Evolutionary conservation across 2,329 filamentous ascomycete genomes (phyloP), one percentile per base, ranked within the genome.

Genomic region (Paecilomyces sp.): DNA sequence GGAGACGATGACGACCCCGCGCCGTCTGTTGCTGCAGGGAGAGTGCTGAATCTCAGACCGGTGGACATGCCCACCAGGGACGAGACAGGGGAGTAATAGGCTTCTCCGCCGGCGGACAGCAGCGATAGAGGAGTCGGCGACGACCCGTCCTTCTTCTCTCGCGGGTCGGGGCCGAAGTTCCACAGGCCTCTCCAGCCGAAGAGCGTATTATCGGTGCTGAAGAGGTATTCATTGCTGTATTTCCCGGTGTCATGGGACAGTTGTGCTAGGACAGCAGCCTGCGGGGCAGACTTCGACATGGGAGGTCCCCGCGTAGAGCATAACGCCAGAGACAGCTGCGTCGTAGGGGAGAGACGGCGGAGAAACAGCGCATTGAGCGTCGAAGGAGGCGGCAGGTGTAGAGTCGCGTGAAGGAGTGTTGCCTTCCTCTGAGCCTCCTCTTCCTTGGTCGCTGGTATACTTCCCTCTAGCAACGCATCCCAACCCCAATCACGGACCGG

Each of bases 51-150:
- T 56, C 94, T 86, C 55, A 92, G 81, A 6, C 92, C 94, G 8
- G 95, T 85, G 63, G 91, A 96, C 72, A 97, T 85, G 54, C 94
- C 94, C 55, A 93, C 91, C 24, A 92, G 91, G 71, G 97, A 97
- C 73, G 97, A 97, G 61, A 97, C 78, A 0, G 92, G 88, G 24
- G 93, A 94, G 78, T 99, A 99, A 78, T 97, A 99, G 36, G 96
- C 82, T 75, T 99, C 94, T 58, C 88, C 93, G 36, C 94, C 94
- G 2, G 91, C 90, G 69, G 91, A 96, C 72, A 97, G 91, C 22
- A 93, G 87, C 8, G 92, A 77, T 86, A 89, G 60, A 88, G 85
- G 66, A 82, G 84, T 70, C 89, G 86, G 61, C 75, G 79, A 52
- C 8, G 12, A 53, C 41, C 51, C 56, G 6, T 62, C 58, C 7